These are phyloP conservation scores for Boeremia lycopersici DNA, from an alignment of 2,329 filamentous ascomycete species.

Conservation along the genomic window DNA sequence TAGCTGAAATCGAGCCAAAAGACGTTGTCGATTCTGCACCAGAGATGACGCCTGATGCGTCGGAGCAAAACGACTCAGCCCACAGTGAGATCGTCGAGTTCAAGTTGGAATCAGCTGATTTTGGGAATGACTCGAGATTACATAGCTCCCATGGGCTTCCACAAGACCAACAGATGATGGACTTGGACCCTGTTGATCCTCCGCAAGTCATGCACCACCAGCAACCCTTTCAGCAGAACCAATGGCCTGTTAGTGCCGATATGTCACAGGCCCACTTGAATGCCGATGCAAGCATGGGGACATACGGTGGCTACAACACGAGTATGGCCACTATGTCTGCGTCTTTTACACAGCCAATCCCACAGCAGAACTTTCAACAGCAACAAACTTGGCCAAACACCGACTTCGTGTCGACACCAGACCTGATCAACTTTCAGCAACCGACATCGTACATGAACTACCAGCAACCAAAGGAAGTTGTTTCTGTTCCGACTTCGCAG, in stretches of 20 bases:
- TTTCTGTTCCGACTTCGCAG: conserved; percentile 42
- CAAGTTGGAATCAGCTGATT: conserved; percentile 43
- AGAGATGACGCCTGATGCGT: conserved; percentile 31
- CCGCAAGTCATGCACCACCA: conserved; percentile 38
- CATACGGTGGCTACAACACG: conserved; percentile 37
- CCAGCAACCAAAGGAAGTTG: conserved; percentile 39
- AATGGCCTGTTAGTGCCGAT: conserved; percentile 44
- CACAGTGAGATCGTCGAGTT: conserved; percentile 44
- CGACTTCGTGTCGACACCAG: conserved; percentile 44
- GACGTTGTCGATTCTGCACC: conserved; percentile 33
- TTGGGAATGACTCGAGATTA: conserved; percentile 32
- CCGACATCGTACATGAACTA: conserved; percentile 41
- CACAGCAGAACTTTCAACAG: conserved; percentile 38
- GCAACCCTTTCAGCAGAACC: conserved; percentile 34
- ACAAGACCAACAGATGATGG: conserved; percentile 43
- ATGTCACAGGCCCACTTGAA: conserved; percentile 39
- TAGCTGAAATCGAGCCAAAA: conserved; percentile 49
- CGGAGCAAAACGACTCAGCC: conserved; percentile 33
- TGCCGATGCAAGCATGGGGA: conserved; percentile 36
- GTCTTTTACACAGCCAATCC: conserved; percentile 41
- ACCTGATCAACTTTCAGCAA: conserved; percentile 43
- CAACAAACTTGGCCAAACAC: conserved; percentile 40
- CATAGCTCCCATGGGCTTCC: conserved; percentile 40
- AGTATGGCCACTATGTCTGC: conserved; percentile 40
- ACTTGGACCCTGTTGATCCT: conserved; percentile 43